Evolutionary conservation across 2,329 filamentous ascomycete species (phyloP).

Genomic region (Westerdykella sp.): DNA sequence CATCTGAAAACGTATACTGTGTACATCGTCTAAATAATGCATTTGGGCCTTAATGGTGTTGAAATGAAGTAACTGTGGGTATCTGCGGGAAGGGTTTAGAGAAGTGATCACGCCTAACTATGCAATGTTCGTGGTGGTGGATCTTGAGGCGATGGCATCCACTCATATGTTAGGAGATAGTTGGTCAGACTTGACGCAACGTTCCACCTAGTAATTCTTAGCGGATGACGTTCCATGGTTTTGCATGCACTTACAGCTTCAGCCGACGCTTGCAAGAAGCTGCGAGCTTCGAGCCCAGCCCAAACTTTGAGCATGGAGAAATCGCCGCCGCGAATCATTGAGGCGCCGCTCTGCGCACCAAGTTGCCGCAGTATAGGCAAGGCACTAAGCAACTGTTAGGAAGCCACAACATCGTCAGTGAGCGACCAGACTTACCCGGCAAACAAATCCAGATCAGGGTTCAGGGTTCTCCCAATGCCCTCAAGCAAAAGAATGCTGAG

Average conservation of each 20-base stretch:
- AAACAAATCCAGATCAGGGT: slow-evolving; percentile 83
- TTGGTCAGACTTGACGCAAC: slow-evolving; percentile 84
- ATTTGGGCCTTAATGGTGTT: no score
- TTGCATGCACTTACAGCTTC: slow-evolving; percentile 61
- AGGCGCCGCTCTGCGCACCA: slow-evolving; percentile 66
- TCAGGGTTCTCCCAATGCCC: slow-evolving; percentile 81
- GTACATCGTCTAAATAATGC: no score
- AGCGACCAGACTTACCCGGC: slow-evolving; percentile 49
- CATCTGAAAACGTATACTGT: no score
- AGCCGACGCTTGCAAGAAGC: slow-evolving; percentile 82
- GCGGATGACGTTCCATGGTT: not conserved
- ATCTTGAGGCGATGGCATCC: no score
- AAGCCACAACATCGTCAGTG: slow-evolving; percentile 5
- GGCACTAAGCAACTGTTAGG: slow-evolving; percentile 49
- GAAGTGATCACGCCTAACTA: slow-evolving; percentile 1
- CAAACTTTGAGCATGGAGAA: slow-evolving; percentile 77
- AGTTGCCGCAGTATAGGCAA: slow-evolving; percentile 86
- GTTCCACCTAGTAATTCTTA: slow-evolving; percentile 57
- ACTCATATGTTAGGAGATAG: slow-evolving; percentile 75
- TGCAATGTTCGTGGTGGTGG: not conserved
- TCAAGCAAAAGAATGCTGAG: slow-evolving; percentile 90
- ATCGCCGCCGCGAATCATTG: slow-evolving; percentile 44
- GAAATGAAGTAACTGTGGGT: not conserved
- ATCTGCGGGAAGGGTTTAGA: slow-evolving; percentile 1
- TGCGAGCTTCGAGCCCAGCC: slow-evolving; percentile 81